Conservation (phyloP, 345 rosid genomes). For the Eucalyptus regnans region DNA sequence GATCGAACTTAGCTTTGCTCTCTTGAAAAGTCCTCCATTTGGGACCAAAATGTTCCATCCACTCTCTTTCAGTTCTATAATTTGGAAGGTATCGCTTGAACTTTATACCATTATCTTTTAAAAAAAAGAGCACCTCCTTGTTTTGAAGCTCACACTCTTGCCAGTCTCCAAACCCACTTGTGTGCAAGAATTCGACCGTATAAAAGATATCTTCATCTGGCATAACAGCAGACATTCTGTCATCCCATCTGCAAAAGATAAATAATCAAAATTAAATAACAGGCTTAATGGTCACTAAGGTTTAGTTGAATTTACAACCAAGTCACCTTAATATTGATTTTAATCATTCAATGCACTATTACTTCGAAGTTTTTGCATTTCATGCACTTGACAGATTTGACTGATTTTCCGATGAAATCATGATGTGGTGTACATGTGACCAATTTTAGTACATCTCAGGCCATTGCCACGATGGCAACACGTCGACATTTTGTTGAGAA, state of each 20-base stretch:
- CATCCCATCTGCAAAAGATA: not conserved
- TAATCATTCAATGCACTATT: not conserved
- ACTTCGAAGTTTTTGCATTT: not conserved
- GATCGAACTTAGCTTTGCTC: conserved; percentile 2
- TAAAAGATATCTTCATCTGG: conserved; percentile 5
- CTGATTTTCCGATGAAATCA: not conserved
- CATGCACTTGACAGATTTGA: not conserved
- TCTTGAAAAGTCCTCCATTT: not conserved
- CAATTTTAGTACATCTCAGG: not conserved
- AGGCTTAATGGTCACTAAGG: not conserved
- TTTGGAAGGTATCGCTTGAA: not conserved
- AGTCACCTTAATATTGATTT: not conserved
- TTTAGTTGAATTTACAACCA: not conserved
- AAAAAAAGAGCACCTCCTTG: not conserved
- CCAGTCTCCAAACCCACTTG: not conserved
- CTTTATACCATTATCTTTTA: not conserved
- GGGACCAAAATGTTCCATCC: conserved; percentile 1
- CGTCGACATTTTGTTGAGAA: not conserved
- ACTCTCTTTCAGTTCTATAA: not conserved
- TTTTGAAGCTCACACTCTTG: not conserved
- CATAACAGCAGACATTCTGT: not conserved
- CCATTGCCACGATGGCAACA: not conserved
- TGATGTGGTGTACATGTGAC: not conserved
- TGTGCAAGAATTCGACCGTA: not conserved
- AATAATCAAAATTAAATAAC: not conserved